A percentile compares a stretch with the other conserved stretches of the same genome.
phyloP scores from a whole-genome alignment of 306 rosid species.

The Rubus parviflorus region DNA sequence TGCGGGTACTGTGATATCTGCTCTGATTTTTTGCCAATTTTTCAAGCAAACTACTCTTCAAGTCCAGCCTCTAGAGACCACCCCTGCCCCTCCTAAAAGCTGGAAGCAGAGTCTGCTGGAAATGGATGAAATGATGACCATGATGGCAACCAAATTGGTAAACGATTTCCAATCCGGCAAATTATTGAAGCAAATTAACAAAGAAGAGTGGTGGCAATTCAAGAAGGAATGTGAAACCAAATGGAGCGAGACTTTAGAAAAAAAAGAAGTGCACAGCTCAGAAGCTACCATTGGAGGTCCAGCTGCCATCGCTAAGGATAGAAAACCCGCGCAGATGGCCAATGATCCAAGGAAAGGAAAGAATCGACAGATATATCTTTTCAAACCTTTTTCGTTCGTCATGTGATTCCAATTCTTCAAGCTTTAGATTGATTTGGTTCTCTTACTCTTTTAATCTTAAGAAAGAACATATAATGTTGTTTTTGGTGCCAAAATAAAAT shows the following conservation, averaged over 20 bases:
- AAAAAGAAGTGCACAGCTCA: not conserved
- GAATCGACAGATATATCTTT: not conserved
- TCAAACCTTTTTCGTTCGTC: not conserved
- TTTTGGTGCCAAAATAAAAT: not conserved
- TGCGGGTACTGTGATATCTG: not conserved
- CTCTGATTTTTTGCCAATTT: not conserved
- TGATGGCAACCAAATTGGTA: not conserved
- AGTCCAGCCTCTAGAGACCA: not conserved
- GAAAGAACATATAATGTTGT: not conserved
- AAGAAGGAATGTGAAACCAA: not conserved
- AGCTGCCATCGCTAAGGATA: not conserved
- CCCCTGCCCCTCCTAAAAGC: not conserved
- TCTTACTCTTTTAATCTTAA: not conserved
- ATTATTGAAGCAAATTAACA: not conserved
- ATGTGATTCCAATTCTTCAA: not conserved
- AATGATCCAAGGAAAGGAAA: not conserved
- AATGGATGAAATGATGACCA: not conserved
- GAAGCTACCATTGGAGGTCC: not conserved
- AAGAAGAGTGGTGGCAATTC: not conserved
- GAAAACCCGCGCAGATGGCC: not conserved
- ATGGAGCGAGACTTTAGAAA: not conserved
- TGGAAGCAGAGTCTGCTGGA: not conserved
- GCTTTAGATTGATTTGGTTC: not conserved
- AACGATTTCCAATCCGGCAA: not conserved
- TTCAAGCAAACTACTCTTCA: not conserved